Evolutionary conservation across 495 filamentous ascomycete species (phyloP).

Genomic region (Durotheca rogersii): DNA sequence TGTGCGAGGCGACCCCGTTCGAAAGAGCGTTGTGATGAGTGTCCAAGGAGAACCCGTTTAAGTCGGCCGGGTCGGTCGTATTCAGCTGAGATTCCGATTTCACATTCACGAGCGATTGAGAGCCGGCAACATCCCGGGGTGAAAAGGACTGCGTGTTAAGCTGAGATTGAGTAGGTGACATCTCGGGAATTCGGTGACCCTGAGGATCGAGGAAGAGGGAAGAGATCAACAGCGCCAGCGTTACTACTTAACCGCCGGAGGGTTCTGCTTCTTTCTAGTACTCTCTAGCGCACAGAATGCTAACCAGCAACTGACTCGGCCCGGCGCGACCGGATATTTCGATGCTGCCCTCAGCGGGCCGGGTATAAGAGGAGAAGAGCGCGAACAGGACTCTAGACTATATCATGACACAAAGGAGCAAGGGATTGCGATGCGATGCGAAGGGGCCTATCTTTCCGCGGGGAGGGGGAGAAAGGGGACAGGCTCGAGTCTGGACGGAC

Average conservation of each 20-base stretch:
- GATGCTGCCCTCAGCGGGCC: conserved; percentile 31
- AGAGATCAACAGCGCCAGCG: conserved; percentile 30
- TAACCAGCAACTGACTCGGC: conserved; percentile 13
- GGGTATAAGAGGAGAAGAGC: conserved; percentile 31
- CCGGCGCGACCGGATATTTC: conserved; percentile 32
- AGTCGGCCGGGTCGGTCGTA: conserved; percentile 27
- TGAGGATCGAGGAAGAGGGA: conserved; percentile 18
- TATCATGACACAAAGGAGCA: conserved; percentile 34
- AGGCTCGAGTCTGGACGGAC: conserved; percentile 17
- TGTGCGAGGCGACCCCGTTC: conserved; percentile 23
- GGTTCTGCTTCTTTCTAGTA: not conserved
- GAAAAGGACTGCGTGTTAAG: conserved; percentile 33
- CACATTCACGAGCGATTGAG: conserved; percentile 28
- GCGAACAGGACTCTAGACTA: conserved; percentile 18
- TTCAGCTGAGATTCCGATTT: conserved; percentile 29
- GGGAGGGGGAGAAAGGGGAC: not conserved
- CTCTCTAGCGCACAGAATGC: conserved; percentile 6
- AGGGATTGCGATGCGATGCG: conserved; percentile 9
- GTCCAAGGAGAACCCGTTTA: conserved; percentile 38
- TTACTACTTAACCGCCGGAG: conserved; percentile 16
- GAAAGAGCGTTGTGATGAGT: conserved; percentile 31
- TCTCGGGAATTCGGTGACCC: conserved; percentile 23
- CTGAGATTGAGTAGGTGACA: conserved; percentile 38
- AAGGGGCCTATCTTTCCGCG: conserved; percentile 9
- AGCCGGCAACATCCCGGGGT: conserved; percentile 31